Evolutionary conservation across 2,329 filamentous ascomycete species (phyloP).

Genomic region (Eutypa lata): DNA sequence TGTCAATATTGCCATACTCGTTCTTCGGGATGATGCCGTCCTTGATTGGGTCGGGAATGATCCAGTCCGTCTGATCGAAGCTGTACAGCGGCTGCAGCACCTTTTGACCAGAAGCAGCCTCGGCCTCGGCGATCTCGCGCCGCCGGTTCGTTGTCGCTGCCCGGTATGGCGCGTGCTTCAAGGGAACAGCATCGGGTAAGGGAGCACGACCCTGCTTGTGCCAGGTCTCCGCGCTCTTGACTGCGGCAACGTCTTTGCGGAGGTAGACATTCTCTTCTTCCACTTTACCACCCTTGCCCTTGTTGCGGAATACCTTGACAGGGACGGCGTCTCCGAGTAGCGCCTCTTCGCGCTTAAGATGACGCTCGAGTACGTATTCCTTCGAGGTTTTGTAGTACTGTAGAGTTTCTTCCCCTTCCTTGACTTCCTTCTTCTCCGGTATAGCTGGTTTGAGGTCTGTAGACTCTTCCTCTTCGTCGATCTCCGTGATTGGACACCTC

Average conservation of each 20-base stretch:
- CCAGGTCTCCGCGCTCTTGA: constrained; percentile 94
- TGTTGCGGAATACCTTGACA: constrained; percentile 71
- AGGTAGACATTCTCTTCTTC: constrained; percentile 79
- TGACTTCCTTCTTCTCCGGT: constrained; percentile 68
- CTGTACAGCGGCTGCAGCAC: constrained; percentile 84
- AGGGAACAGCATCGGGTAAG: constrained; percentile 63
- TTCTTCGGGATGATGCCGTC: constrained; percentile 92
- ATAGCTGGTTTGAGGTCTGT: constrained; percentile 72
- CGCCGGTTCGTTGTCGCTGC: constrained; percentile 86
- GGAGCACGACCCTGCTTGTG: constrained; percentile 91
- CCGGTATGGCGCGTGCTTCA: constrained; percentile 86
- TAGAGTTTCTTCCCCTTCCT: constrained; percentile 75
- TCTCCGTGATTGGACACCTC: constrained; percentile 57
- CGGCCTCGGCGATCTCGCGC: constrained; percentile 82
- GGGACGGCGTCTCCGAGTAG: constrained; percentile 65
- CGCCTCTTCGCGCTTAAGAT: constrained; percentile 89
- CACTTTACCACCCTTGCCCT: constrained; percentile 68
- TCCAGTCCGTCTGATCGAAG: constrained; percentile 86
- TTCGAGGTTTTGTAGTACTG: constrained; percentile 85
- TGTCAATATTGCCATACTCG: constrained; percentile 91
- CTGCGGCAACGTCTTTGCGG: constrained; percentile 75
- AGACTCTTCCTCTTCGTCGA: constrained; percentile 76
- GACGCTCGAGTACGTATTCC: constrained; percentile 80
- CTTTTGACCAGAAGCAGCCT: constrained; percentile 77
- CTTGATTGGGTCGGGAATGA: constrained; percentile 82